Percentiles rank a stretch among this genome's conserved stretches.
Evolutionary conservation across 2,329 filamentous ascomycete genomes (phyloP).

Genomic region (Aphanocladium album): DNA sequence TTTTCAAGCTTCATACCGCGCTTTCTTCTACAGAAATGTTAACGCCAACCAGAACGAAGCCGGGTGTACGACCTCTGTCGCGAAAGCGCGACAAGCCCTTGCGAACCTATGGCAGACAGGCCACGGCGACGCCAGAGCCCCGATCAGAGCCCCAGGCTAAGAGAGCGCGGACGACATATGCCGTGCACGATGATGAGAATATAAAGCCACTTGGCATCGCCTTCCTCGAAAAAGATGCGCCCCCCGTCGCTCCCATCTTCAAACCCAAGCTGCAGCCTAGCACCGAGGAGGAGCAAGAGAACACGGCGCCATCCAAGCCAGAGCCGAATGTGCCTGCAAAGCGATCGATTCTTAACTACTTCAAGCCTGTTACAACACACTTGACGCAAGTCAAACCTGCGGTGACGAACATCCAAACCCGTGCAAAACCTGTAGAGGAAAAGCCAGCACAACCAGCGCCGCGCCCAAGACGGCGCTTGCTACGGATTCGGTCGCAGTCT

Average conservation of each 20-base stretch:
- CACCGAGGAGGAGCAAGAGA: not conserved
- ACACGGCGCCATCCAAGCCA: not conserved
- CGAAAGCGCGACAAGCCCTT: conserved; percentile 30
- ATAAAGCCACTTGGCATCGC: conserved; percentile 2
- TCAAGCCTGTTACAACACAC: conserved; percentile 25
- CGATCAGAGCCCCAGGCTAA: conserved; percentile 26
- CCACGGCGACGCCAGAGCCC: conserved; percentile 20
- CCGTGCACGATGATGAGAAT: not conserved
- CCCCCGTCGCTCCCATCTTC: not conserved
- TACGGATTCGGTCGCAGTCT: conserved; percentile 23
- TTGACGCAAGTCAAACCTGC: not conserved
- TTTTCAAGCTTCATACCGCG: not conserved
- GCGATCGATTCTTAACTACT: conserved; percentile 37
- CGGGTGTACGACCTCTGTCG: conserved; percentile 19
- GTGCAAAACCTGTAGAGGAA: not conserved
- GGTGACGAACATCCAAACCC: not conserved
- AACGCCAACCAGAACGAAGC: conserved; percentile 27
- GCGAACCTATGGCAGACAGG: conserved; percentile 37
- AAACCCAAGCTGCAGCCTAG: not conserved
- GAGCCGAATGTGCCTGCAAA: conserved; percentile 17
- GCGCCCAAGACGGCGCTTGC: conserved; percentile 20
- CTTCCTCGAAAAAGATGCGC: not conserved
- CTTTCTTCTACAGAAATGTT: conserved; percentile 1
- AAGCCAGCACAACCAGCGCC: not conserved
- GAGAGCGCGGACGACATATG: conserved; percentile 9